Evolutionary conservation across 202 grass and related monocot genomes (phyloP), one percentile per base, ranked within the genome.

Genomic region (Brachypodium distachyon): DNA sequence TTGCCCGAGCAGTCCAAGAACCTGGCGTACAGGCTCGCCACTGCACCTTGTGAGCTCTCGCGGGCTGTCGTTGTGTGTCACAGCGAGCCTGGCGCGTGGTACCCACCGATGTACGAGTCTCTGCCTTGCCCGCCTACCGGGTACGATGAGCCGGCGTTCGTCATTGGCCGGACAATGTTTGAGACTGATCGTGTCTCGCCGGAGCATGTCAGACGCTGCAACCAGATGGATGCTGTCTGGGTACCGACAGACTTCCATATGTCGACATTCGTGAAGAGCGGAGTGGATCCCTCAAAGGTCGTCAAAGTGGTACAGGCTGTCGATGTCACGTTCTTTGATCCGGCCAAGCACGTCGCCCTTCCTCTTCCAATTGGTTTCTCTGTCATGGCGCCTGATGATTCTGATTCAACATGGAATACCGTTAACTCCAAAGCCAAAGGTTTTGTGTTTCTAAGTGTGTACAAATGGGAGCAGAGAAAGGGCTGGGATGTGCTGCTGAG

Each of bases 391-490:
- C 29, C 54, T 76, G 41, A 73, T 21, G 54, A 6, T 42, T 67
- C 63, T 17, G 38, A 6, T 42, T 67, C 63, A 18, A 41, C 17
- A 40, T 14, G 18, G 43, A 34, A 23, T 39, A 11, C 18, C 47
- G 65, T 12, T 72, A 29, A 48, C 21, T 62, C 52, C 7, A 63
- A 19, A 5, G 67, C 25, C 42, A 83, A 46, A 26, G 31, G 19
- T 3, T 89, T 93, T 67, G 86, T 82, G 48, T 89, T 93, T 55
- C 86, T 93, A 6, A 93, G 90, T 37, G 67, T 93, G 61, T 93
- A 89, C 83, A 93, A 93, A 70, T 93, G 90, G 90, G 90, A 93
- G 61, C 67, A 87, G n/a, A 75, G 90, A 47, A 93, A 93, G 74
- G 90, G 90, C 43, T 93, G 90, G 90, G 90, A 93, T 62, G 83